These are phyloP conservation scores for Yamadazyma taylorii DNA, from an alignment of 1,139 yeast genomes.

Conservation along the genomic window DNA sequence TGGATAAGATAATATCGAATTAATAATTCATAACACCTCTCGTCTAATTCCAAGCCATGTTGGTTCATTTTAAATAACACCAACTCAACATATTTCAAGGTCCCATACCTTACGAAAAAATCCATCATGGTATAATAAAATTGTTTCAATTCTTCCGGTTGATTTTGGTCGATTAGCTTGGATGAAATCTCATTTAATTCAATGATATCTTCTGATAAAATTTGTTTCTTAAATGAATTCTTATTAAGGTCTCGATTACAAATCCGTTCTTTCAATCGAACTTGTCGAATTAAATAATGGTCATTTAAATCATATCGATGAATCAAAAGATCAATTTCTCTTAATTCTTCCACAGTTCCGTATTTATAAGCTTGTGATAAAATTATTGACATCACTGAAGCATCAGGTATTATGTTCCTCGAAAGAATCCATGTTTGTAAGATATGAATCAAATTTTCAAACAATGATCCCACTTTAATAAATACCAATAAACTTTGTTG, in stretches of 20 bases:
- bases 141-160: slow-evolving; percentile 9
- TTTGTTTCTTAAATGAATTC: slow-evolving; percentile 23
- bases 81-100: slow-evolving; percentile 25
- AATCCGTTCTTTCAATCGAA: slow-evolving; percentile 27
- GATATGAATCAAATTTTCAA: slow-evolving; percentile 29
- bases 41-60: slow-evolving; percentile 20
- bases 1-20: slow-evolving; percentile 23
- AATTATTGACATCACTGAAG: slow-evolving; percentile 27
- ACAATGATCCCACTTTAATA: slow-evolving; percentile 30
- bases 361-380: slow-evolving; percentile 30
- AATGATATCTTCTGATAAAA: slow-evolving; percentile 26
- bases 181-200: slow-evolving; percentile 22
- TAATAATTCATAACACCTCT: slow-evolving; percentile 22
- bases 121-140: slow-evolving; percentile 17
- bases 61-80: slow-evolving; percentile 25
- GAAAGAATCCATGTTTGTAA: slow-evolving; percentile 31
- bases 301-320: slow-evolving; percentile 20
- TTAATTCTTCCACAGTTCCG: slow-evolving; percentile 31
- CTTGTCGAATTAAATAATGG: slow-evolving; percentile 25
- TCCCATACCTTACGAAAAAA: slow-evolving; percentile 18
- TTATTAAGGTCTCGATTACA: slow-evolving; percentile 24
- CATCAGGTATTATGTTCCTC: slow-evolving; percentile 24
- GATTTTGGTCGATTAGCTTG: slow-evolving; percentile 10
- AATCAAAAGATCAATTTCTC: slow-evolving; percentile 23
- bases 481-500: slow-evolving; percentile 26